phyloP scores from a whole-genome alignment of 129 eudicot species.

The Oenanthe sinensis region DNA sequence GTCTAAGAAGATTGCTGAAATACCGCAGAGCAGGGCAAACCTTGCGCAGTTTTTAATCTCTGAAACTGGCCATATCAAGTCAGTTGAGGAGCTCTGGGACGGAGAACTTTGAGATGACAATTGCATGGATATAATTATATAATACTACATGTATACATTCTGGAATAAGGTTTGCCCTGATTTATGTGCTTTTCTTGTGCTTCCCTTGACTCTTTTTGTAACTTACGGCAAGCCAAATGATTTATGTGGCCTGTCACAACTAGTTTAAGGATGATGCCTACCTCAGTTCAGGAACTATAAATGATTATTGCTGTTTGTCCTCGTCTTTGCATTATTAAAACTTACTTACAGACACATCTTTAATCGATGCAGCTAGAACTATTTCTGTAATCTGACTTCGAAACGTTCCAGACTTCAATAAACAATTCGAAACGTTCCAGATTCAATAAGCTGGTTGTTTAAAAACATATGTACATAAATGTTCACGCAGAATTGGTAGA shows the following conservation, averaged over 20 bases:
- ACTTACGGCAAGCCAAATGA: background rate
- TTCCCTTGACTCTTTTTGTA: background rate
- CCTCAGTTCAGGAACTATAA: background rate
- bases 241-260: background rate
- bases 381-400: background rate
- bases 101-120: background rate
- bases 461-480: too few species aligned
- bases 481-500: too few species aligned
- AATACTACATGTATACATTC: background rate
- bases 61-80: background rate
- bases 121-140: background rate
- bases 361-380: background rate
- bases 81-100: conserved; percentile 9
- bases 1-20: conserved; percentile 2
- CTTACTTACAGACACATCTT: background rate
- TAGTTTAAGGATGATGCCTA: background rate
- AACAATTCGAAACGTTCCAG: too few species aligned
- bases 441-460: too few species aligned
- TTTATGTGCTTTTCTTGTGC: conserved; percentile 3
- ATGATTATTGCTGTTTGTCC: background rate
- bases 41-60: background rate
- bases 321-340: background rate
- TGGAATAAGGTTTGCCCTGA: too few species aligned
- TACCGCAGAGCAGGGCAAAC: conserved; percentile 8
- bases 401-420: background rate